A percentile compares a stretch with the other conserved stretches of the same genome.
Evolutionary conservation across 345 rosid genomes (phyloP).

Genomic region (Raphanus sativus): DNA sequence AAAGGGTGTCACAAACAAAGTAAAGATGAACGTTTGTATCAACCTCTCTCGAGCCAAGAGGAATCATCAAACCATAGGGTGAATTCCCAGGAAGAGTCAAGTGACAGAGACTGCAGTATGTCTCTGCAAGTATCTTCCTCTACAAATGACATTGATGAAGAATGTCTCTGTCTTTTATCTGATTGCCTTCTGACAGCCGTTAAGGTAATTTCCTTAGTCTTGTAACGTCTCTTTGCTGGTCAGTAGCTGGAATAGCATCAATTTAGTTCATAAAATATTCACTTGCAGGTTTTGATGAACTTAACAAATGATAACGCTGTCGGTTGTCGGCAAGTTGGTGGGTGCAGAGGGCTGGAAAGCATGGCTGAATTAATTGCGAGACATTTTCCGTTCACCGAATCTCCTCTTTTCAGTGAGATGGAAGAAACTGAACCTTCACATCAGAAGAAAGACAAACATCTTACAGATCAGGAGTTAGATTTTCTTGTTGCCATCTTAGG

Average conservation of each 20-base stretch:
- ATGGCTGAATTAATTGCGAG: conserved; percentile 70
- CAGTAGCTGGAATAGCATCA: background rate
- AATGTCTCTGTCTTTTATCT: conserved; percentile 52
- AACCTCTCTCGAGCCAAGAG: conserved; percentile 43
- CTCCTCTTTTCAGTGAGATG: conserved; percentile 37
- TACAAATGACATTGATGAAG: conserved; percentile 49
- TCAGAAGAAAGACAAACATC: conserved; percentile 51
- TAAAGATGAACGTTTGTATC: conserved; percentile 43
- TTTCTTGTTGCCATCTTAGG: conserved; percentile 96
- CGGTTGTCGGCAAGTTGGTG: conserved; percentile 86
- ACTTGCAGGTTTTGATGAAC: conserved; percentile 77
- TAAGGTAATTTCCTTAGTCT: conserved; percentile 50
- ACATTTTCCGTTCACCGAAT: conserved; percentile 70
- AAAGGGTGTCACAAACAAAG: conserved; percentile 37
- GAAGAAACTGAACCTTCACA: conserved; percentile 38
- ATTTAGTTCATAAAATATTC: background rate
- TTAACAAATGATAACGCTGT: conserved; percentile 82
- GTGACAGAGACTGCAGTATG: conserved; percentile 35
- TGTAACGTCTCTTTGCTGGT: background rate
- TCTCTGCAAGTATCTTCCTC: conserved; percentile 47
- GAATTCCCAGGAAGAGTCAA: conserved; percentile 41
- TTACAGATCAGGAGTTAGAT: conserved; percentile 87
- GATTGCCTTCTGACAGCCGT: conserved; percentile 93
- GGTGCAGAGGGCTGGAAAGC: conserved; percentile 77
- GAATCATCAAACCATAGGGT: conserved; percentile 48